Evolutionary conservation across 2,329 filamentous ascomycete species (phyloP).

Genomic region (Xylariaceae sp.): DNA sequence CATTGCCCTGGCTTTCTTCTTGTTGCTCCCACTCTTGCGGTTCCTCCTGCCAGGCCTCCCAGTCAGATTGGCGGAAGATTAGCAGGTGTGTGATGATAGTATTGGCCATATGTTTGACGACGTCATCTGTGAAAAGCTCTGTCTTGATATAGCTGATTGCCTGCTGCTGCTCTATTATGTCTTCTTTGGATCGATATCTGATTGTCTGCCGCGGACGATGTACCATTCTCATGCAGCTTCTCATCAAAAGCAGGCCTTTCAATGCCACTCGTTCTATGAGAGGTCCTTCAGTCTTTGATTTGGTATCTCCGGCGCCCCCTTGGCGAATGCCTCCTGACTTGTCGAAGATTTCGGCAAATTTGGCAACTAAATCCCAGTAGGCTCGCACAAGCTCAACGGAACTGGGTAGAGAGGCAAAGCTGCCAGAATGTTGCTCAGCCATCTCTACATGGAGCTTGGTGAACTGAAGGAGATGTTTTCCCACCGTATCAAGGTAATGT

Average conservation of each 20-base stretch:
- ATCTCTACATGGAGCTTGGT: slow-evolving; percentile 89
- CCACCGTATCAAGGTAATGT: slow-evolving; percentile 58
- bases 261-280: slow-evolving; percentile 76
- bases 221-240: slow-evolving; percentile 79
- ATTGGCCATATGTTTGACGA: slow-evolving; percentile 79
- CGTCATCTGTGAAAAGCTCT: slow-evolving; percentile 69
- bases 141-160: slow-evolving; percentile 67
- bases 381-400: slow-evolving; percentile 71
- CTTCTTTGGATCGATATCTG: slow-evolving; percentile 70
- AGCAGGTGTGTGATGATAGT: slow-evolving; percentile 84
- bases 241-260: slow-evolving; percentile 76
- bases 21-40: slow-evolving; percentile 93
- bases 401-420: slow-evolving; percentile 77
- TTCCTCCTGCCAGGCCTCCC: slow-evolving; percentile 90
- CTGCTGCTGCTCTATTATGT: slow-evolving; percentile 70
- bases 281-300: slow-evolving; percentile 53
- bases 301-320: slow-evolving; percentile 35
- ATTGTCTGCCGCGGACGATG: slow-evolving; percentile 79
- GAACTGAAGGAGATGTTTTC: slow-evolving; percentile 84
- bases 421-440: slow-evolving; percentile 71
- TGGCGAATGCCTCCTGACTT: slow-evolving; percentile 54
- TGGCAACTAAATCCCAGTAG: slow-evolving; percentile 80
- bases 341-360: slow-evolving; percentile 71
- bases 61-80: slow-evolving; percentile 77
- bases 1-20: slow-evolving; percentile 78